Percentiles rank a stretch among this genome's conserved stretches.
These are phyloP conservation scores for Quercus robur DNA, from an alignment of 306 rosid species.

Conservation along the genomic window DNA sequence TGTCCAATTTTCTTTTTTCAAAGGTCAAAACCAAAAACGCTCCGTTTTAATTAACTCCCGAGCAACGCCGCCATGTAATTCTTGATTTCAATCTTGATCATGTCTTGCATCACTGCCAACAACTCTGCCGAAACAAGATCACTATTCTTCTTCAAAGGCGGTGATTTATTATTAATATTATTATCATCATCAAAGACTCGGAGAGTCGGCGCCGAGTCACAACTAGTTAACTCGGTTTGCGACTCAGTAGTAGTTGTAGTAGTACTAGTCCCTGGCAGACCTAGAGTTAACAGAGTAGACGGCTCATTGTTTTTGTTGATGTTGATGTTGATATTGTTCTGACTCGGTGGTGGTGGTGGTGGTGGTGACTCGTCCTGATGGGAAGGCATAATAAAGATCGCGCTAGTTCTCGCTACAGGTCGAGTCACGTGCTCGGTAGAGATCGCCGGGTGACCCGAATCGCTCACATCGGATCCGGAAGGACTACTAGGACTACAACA, in stretches of 20 bases:
- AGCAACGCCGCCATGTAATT: conserved; percentile 31
- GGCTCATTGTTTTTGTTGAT: conserved; percentile 10
- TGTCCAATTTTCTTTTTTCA: not conserved
- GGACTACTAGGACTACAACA: conserved; percentile 28
- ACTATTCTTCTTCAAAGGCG: not conserved
- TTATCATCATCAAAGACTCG: not conserved
- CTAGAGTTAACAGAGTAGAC: conserved; percentile 42
- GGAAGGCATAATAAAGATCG: not conserved
- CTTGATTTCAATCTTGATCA: conserved; percentile 47
- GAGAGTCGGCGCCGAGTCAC: not conserved
- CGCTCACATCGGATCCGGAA: conserved; percentile 48
- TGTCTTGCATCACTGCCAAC: conserved; percentile 32
- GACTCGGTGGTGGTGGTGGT: not conserved
- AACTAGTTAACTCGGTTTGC: not conserved
- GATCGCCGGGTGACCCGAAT: conserved; percentile 15
- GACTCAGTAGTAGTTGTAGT: not conserved
- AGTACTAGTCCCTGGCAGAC: conserved; percentile 22
- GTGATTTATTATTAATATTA: not conserved
- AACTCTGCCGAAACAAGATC: conserved; percentile 34
- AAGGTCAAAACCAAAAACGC: conserved; percentile 7
- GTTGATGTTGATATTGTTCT: not conserved
- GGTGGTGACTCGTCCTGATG: conserved; percentile 12
- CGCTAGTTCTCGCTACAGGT: conserved; percentile 3
- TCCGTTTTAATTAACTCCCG: not conserved
- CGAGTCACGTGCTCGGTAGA: conserved; percentile 1